phyloP scores from a whole-genome alignment of 768 basidiomycete genomes.

The Brasilioporus rufonigricans region DNA sequence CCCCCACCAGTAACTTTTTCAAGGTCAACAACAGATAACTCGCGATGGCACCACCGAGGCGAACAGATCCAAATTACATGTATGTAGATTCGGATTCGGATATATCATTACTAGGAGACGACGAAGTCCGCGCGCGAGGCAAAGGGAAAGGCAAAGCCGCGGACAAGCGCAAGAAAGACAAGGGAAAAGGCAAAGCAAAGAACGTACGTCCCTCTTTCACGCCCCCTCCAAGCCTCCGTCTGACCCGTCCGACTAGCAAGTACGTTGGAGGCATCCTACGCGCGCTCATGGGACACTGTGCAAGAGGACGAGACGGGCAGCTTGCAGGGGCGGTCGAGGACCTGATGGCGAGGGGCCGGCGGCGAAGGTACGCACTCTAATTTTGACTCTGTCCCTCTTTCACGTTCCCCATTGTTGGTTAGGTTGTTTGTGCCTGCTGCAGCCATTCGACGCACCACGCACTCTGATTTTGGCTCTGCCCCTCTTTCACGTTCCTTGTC shows the following conservation, averaged over 20 bases:
- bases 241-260: slow-evolving; percentile 47
- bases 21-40: background rate
- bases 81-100: slow-evolving; percentile 72
- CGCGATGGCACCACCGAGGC: slow-evolving; percentile 27
- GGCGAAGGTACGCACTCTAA: slow-evolving; percentile 62
- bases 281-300: slow-evolving; percentile 94
- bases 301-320: slow-evolving; percentile 95
- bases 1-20: too few species aligned
- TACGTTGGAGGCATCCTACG: slow-evolving; percentile 95
- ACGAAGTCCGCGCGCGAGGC: slow-evolving; percentile 45
- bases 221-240: background rate
- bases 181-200: slow-evolving; percentile 41
- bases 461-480: too few species aligned
- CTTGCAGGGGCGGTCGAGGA: slow-evolving; percentile 89
- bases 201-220: slow-evolving; percentile 23
- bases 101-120: slow-evolving; percentile 58
- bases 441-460: too few species aligned
- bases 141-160: slow-evolving; percentile 56
- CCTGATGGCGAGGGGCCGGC: slow-evolving; percentile 79
- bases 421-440: too few species aligned
- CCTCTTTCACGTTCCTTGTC: too few species aligned
- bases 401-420: slow-evolving; percentile 8
- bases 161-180: slow-evolving; percentile 53
- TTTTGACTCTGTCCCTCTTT: background rate
- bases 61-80: slow-evolving; percentile 39